phyloP scores from a whole-genome alignment of 2,329 filamentous ascomycete genomes.

The Monosporascus sp. region DNA sequence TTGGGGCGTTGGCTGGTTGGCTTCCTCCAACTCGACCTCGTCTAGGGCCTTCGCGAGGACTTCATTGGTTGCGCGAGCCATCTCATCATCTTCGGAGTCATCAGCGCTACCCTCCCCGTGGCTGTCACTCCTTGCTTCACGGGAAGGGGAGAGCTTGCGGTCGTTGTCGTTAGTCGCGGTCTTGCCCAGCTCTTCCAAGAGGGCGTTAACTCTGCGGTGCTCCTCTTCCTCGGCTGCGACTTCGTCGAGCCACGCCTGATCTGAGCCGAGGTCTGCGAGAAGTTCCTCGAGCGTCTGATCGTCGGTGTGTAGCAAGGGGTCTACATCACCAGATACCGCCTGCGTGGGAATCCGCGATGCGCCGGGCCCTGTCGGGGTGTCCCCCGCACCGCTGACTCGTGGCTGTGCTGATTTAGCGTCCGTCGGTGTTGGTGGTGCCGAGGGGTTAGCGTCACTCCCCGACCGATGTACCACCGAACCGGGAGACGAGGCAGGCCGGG shows the following conservation, averaged over 20 bases:
- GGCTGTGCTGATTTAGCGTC: constrained; percentile 7
- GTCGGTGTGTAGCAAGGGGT: constrained; percentile 40
- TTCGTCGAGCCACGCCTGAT: constrained; percentile 29
- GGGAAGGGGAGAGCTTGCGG: constrained; percentile 1
- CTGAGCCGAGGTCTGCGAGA: constrained; percentile 36
- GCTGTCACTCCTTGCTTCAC: background rate
- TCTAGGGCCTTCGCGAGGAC: constrained; percentile 42
- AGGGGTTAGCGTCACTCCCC: constrained; percentile 3
- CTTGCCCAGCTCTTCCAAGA: constrained; percentile 28
- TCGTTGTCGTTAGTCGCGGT: constrained; percentile 3
- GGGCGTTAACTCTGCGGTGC: constrained; percentile 24
- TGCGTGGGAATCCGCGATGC: constrained; percentile 2
- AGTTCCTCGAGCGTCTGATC: constrained; percentile 50
- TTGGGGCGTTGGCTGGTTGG: constrained; percentile 9
- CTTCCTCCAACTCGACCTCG: constrained; percentile 34
- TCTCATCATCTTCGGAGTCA: constrained; percentile 47
- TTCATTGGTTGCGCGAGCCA: constrained; percentile 38
- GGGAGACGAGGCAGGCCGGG: constrained; percentile 6
- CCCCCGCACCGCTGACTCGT: background rate
- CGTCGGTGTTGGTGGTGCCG: constrained; percentile 13
- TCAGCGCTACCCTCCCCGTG: constrained; percentile 9
- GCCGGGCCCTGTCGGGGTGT: background rate
- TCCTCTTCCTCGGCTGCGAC: constrained; percentile 24
- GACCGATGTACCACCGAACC: constrained; percentile 1
- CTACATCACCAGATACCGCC: constrained; percentile 24